phyloP scores from a whole-genome alignment of 2,329 filamentous ascomycete genomes.

The Epichloe festucae region DNA sequence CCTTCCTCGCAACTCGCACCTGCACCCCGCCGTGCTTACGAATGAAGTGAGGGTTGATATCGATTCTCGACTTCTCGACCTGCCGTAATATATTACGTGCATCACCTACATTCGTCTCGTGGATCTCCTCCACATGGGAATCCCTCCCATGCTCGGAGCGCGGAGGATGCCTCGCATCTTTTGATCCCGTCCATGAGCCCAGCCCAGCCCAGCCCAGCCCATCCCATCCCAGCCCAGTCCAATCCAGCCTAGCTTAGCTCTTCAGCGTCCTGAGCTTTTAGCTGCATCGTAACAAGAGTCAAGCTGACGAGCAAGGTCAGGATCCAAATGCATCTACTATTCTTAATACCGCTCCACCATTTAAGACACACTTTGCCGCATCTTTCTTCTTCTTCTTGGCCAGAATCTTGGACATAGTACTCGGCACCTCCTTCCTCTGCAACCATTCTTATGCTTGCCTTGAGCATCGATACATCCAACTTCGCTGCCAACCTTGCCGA shows the following conservation, averaged over 20 bases:
- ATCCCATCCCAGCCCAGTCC: neutral
- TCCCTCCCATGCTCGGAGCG: neutral
- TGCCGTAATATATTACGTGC: neutral
- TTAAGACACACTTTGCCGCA: neutral
- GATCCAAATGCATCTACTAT: neutral
- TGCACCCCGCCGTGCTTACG: neutral
- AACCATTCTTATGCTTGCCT: neutral
- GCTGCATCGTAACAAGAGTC: neutral
- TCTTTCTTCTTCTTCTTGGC: neutral
- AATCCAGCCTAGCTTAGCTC: neutral
- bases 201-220: neutral
- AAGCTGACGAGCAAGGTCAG: neutral
- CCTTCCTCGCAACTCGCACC: neutral
- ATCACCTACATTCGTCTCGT: neutral
- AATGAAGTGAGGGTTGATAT: neutral
- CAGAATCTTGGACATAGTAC: neutral
- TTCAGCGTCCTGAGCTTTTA: neutral
- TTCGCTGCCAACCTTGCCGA: neutral
- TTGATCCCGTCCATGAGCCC: neutral
- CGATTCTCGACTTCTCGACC: neutral
- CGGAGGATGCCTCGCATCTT: slow-evolving; percentile 3
- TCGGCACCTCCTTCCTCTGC: neutral
- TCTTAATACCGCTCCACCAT: neutral
- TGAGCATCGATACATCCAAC: neutral
- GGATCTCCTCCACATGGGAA: neutral